phyloP scores from a whole-genome alignment of 1,284 basidiomycete genomes.

The Ceratorhiza oryzae-sativae region DNA sequence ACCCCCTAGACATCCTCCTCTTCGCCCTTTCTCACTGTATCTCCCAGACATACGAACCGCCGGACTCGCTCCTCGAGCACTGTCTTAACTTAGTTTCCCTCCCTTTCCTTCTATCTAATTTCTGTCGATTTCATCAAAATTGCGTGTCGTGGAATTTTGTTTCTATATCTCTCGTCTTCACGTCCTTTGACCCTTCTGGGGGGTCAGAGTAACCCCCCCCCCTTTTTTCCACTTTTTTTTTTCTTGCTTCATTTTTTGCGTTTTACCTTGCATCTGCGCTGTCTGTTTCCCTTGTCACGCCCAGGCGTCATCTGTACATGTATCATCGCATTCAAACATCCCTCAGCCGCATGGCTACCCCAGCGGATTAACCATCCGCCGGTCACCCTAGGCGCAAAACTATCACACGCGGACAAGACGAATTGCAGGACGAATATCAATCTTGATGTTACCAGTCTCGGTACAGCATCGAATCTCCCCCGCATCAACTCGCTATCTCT shows the following conservation, averaged over 20 bases:
- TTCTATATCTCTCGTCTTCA: slow-evolving; percentile 22
- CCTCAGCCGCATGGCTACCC: slow-evolving; percentile 11
- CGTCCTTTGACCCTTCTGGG: too few species aligned
- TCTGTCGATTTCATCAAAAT: slow-evolving; percentile 17
- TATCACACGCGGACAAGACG: slow-evolving; percentile 17
- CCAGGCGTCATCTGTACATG: slow-evolving; percentile 33
- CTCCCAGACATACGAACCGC: slow-evolving; percentile 1
- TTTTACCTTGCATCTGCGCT: slow-evolving; percentile 1
- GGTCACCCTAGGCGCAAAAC: slow-evolving; percentile 20
- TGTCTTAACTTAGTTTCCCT: slow-evolving; percentile 13
- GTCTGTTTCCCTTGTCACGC: slow-evolving; percentile 26
- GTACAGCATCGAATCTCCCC: not conserved
- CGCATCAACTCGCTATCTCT: not conserved
- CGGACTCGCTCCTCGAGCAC: slow-evolving; percentile 8
- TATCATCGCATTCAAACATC: slow-evolving; percentile 25
- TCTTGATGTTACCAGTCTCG: not conserved
- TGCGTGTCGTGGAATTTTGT: slow-evolving; percentile 13
- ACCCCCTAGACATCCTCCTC: not conserved
- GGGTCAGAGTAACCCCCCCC: too few species aligned
- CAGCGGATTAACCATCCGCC: slow-evolving; percentile 12
- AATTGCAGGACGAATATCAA: slow-evolving; percentile 27
- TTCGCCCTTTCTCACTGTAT: slow-evolving; percentile 29
- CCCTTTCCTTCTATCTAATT: slow-evolving; percentile 20
- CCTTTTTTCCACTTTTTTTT: not conserved
- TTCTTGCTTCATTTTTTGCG: not conserved